Conservation (phyloP, 108 stramenopile species). For the Epithemia pelagica region DNA sequence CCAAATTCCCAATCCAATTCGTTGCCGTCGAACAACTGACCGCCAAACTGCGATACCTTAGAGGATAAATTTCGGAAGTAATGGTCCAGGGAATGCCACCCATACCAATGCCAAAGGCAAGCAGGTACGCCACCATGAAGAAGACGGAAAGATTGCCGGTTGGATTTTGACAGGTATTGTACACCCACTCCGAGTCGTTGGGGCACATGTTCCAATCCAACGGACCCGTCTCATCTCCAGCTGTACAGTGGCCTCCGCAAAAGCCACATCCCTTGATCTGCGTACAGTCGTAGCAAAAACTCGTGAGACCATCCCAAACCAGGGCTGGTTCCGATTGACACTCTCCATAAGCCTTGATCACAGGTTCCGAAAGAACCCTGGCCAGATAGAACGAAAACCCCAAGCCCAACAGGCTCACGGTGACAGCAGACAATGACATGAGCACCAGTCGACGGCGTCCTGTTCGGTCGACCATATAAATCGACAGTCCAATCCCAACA, state of each 20-base stretch:
- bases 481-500: conserved; percentile 53
- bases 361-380: conserved; percentile 28
- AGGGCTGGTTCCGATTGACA: conserved; percentile 34
- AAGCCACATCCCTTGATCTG: conserved; percentile 56
- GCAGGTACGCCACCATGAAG: conserved; percentile 71
- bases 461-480: conserved; percentile 60
- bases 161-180: conserved; percentile 37
- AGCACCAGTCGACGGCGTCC: conserved; percentile 66
- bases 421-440: conserved; percentile 36
- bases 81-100: conserved; percentile 82
- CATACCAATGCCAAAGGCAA: conserved; percentile 82
- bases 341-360: conserved; percentile 5
- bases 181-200: conserved; percentile 17
- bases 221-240: conserved; percentile 25
- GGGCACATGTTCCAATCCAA: conserved; percentile 1
- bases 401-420: conserved; percentile 48
- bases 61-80: conserved; percentile 79
- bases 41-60: conserved; percentile 51
- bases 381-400: conserved; percentile 59
- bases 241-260: conserved; percentile 33
- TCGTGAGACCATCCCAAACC: conserved; percentile 52
- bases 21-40: conserved; percentile 55
- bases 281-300: conserved; percentile 66
- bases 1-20: conserved; percentile 76
- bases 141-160: conserved; percentile 52